phyloP scores from a whole-genome alignment of 305 asterid genomes.

The Withania somnifera region DNA sequence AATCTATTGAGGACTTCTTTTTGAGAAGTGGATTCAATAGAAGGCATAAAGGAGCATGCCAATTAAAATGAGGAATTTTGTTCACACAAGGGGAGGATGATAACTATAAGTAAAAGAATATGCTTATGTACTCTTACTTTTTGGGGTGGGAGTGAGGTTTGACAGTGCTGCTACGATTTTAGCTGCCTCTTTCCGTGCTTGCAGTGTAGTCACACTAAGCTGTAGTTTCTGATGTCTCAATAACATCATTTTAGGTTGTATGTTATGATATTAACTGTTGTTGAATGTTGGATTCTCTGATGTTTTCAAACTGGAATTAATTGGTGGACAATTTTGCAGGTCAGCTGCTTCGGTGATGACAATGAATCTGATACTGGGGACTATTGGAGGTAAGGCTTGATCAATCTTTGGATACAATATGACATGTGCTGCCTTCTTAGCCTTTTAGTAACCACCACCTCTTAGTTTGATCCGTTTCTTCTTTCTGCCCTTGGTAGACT shows the following conservation, averaged over 20 bases:
- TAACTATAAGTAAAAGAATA: neutral
- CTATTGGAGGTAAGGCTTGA: constrained; percentile 54
- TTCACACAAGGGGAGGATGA: neutral
- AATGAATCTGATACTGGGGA: constrained; percentile 87
- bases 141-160: neutral
- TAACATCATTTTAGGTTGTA: neutral
- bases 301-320: neutral
- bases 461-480: neutral
- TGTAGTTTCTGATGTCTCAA: neutral
- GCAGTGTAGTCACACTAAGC: neutral
- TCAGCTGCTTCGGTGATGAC: constrained; percentile 87
- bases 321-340: constrained; percentile 32
- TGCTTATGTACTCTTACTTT: neutral
- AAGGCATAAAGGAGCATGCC: neutral
- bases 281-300: neutral
- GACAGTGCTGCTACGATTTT: neutral
- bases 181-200: neutral
- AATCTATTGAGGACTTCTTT: neutral
- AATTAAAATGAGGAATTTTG: neutral
- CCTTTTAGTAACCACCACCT: neutral
- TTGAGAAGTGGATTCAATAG: neutral
- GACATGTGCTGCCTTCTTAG: neutral
- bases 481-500: constrained; percentile 26
- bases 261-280: neutral
- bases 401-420: neutral